A percentile compares a stretch with the other conserved stretches of the same genome.
These are phyloP conservation scores for Melaleuca alternifolia DNA, from an alignment of 345 rosid species.

Conservation along the genomic window DNA sequence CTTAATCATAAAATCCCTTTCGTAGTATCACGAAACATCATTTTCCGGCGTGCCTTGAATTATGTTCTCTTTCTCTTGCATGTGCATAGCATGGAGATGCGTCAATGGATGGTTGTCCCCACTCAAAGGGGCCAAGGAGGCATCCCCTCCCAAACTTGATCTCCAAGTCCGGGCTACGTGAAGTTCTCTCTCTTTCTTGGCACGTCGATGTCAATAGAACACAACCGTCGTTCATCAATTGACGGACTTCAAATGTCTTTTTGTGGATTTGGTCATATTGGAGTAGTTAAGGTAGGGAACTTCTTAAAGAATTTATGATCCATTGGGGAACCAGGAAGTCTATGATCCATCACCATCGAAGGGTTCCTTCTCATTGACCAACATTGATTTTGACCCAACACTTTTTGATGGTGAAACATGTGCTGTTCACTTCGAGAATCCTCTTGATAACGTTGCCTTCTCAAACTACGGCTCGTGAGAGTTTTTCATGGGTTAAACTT, in stretches of 20 bases:
- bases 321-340: too few relatives aligned
- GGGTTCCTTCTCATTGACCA: background rate
- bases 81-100: too few relatives aligned
- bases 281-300: too few relatives aligned
- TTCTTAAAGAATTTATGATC: too few relatives aligned
- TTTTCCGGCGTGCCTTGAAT: background rate
- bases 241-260: too few relatives aligned
- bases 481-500: background rate
- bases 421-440: background rate
- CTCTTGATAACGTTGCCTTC: background rate
- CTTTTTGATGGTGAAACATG: background rate
- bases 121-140: background rate
- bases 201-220: too few relatives aligned
- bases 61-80: too few relatives aligned
- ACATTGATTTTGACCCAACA: background rate
- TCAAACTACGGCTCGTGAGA: background rate
- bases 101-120: too few relatives aligned
- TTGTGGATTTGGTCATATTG: too few relatives aligned
- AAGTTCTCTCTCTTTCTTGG: background rate
- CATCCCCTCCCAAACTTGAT: background rate
- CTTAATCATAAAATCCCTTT: too few relatives aligned
- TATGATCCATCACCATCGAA: background rate
- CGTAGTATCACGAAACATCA: background rate
- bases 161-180: background rate
- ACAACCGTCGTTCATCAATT: too few relatives aligned